Conservation (phyloP, 306 rosid genomes). For the Lathyrus tuberosus region DNA sequence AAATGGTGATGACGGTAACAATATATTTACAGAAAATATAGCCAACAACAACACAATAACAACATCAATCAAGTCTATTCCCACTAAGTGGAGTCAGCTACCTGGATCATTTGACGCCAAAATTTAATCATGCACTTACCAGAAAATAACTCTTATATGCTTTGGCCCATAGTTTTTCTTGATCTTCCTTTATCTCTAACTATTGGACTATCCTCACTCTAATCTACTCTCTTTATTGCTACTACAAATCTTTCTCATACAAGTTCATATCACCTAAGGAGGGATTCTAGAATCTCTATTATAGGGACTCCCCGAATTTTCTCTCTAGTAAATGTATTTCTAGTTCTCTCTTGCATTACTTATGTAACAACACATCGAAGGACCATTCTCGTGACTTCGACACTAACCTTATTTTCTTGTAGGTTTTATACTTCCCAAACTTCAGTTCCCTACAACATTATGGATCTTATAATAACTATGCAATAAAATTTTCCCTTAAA, state of each 20-base stretch:
- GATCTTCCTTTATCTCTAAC: background rate
- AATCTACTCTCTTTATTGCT: background rate
- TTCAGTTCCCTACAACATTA: background rate
- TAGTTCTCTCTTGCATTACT: background rate
- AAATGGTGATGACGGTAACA: background rate
- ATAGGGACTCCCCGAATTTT: background rate
- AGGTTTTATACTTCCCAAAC: background rate
- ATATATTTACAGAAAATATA: conserved; percentile 27
- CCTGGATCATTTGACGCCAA: background rate
- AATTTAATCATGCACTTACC: background rate
- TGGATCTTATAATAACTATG: background rate
- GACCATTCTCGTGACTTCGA: too few species aligned
- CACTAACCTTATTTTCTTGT: background rate
- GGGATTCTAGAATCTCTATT: background rate
- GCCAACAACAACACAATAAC: background rate
- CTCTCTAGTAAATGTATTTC: background rate
- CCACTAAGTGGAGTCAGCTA: background rate
- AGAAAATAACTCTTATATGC: background rate
- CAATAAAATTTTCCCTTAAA: too few species aligned
- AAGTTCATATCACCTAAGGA: background rate
- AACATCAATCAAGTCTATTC: background rate
- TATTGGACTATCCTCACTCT: background rate
- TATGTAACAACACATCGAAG: background rate
- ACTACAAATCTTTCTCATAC: background rate
- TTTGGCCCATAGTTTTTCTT: background rate